Evolutionary conservation across 2,329 filamentous ascomycete genomes (phyloP), one percentile per base, ranked within the genome.

Genomic region (Colletotrichum eleusines): DNA sequence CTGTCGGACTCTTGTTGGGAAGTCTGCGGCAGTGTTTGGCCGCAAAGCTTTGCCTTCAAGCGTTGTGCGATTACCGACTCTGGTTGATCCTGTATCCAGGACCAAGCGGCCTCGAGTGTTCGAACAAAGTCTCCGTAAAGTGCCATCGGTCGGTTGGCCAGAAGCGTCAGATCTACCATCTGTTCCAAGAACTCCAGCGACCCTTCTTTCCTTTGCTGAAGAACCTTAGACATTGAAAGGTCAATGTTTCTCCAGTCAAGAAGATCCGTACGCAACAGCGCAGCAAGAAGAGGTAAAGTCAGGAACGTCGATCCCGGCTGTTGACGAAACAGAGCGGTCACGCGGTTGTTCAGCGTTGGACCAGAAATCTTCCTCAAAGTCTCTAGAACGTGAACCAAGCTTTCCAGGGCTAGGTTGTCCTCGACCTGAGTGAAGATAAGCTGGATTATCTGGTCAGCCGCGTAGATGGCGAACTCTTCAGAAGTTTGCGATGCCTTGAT

Each of bases 121-220:
- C 90, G 88, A 8, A 94, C 91, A 77, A 98, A 97, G 81, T 98
- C 94, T 1, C 94, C 91, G 75, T 94, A 92, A 58, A 98, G 84
- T 1, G 92, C 92, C 48, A 92, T 88, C 0, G 94, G 93, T 54
- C 91, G 89, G 58, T 94, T 93, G 74, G 89, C 93, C 60, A 97
- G 87, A 11, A 98, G 83, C 0, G 95, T 89, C 53, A 94, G 88
- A 74, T 96, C 92, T 73, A 97, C 85, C 53, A 98, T 85, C 53
- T 91, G 90, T 62, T 91, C 90, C n/a, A 98, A 86, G 78, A 97
- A 92, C 67, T 94, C 90, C 3, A 98, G 82, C 1, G 92, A 93
- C 28, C 88, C 87, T 9, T 90, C 86, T 72, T 94, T 93, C 69
- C 90, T 90, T 66, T 91, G 87, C 66, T 89, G 84, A 26, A 98